A percentile compares a stretch with the other conserved stretches of the same genome.
Evolutionary conservation across 306 rosid genomes (phyloP).

Genomic region (Canavalia gladiata): DNA sequence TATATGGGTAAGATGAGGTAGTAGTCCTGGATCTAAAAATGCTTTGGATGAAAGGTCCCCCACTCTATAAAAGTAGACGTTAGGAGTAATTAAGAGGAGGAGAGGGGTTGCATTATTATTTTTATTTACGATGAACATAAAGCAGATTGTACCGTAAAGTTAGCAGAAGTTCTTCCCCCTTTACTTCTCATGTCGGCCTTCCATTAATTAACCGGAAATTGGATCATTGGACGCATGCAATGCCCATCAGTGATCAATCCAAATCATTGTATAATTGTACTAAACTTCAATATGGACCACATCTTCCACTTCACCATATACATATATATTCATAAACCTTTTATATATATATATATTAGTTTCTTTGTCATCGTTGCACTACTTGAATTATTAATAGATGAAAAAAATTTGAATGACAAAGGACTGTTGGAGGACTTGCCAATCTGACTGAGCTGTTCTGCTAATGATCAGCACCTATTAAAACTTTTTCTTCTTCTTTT

Average conservation of each 20-base stretch:
- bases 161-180: conserved; percentile 26
- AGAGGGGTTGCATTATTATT: conserved; percentile 9
- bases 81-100: conserved; percentile 55
- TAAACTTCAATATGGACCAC: conserved; percentile 54
- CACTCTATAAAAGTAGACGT: conserved; percentile 53
- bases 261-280: conserved; percentile 57
- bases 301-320: not conserved
- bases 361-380: not conserved
- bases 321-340: not conserved
- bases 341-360: not conserved
- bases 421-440: not conserved
- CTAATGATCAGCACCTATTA: not conserved
- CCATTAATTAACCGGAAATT: conserved; percentile 50
- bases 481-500: not conserved
- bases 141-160: conserved; percentile 54
- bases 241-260: conserved; percentile 60
- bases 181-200: conserved; percentile 41
- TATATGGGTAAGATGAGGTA: not conserved
- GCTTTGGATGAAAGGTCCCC: conserved; percentile 41
- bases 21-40: conserved; percentile 13
- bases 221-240: conserved; percentile 61
- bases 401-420: not conserved
- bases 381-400: not conserved
- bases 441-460: not conserved
- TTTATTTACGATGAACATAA: conserved; percentile 42